Percentiles rank a stretch among this genome's conserved stretches.
Conservation (phyloP, 2,329 filamentous ascomycete species). For the Dactylellina sp. region DNA sequence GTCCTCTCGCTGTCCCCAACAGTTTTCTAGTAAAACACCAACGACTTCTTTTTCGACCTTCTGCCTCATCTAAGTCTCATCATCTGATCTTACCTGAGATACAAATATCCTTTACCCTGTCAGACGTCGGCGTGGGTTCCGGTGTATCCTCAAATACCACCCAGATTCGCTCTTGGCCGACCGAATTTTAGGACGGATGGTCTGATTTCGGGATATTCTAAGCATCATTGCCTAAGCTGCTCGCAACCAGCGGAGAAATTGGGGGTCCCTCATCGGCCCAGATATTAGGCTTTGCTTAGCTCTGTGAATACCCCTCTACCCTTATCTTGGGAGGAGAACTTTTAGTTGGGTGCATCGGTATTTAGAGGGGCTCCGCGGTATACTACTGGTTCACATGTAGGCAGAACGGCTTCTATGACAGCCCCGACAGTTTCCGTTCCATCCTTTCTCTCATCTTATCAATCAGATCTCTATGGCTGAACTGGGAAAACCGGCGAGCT, state of each 20-base stretch:
- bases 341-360: slow-evolving; percentile 23
- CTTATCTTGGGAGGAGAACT: slow-evolving; percentile 2
- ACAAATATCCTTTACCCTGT: background rate
- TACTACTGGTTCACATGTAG: too few species aligned
- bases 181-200: slow-evolving; percentile 1
- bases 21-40: slow-evolving; percentile 12
- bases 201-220: background rate
- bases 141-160: slow-evolving; percentile 7
- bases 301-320: background rate
- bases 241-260: background rate
- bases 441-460: slow-evolving; percentile 38
- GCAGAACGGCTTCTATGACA: slow-evolving; percentile 37
- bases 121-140: slow-evolving; percentile 9
- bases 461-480: slow-evolving; percentile 37
- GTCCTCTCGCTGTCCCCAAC: slow-evolving; percentile 30
- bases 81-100: slow-evolving; percentile 50
- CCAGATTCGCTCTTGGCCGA: slow-evolving; percentile 21
- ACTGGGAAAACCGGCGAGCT: background rate
- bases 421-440: background rate
- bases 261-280: background rate
- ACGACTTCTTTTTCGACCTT: background rate
- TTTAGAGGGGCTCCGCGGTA: too few species aligned
- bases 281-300: too few species aligned
- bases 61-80: slow-evolving; percentile 24
- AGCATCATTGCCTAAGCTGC: slow-evolving; percentile 1